Evolutionary conservation across 2,329 filamentous ascomycete species (phyloP), one percentile per base, ranked within the genome.

Genomic region (Colletotrichum sp.): DNA sequence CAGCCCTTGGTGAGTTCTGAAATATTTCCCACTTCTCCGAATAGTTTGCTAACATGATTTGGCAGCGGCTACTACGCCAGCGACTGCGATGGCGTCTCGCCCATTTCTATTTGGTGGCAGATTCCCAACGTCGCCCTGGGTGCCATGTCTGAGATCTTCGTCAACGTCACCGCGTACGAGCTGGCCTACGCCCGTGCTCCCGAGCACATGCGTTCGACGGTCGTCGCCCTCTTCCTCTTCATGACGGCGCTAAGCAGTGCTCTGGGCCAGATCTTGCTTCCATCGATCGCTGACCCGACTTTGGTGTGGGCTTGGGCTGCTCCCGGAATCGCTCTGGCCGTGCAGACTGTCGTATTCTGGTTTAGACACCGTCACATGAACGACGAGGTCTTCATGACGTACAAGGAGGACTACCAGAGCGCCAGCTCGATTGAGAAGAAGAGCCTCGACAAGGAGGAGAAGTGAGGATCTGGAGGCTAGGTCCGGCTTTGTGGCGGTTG

Each of bases 121-220:
- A 83, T 89, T 2, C 87, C 88, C 13, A 76, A 76, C 26, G 89
- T 90, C 79, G 82, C 87, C 7, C 84, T 92, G 4, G 88, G 89
- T 52, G 90, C 88, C 28, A 84, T 90, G 30, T 88, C 88, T 2
- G 90, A 92, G 81, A 89, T 92, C 78, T 89, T 92, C 78, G 88
- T 89, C 39, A 92, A 90, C 64, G 91, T 94, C 69, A 93, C 92
- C 2, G 88, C 90, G 64, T 88, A 93, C 64, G 93, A 94, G 81
- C 92, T 94, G 77, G 93, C 92, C 9, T 94, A 92, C 83, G 92
- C 91, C 80, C 93, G 93, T 80, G 92, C 93, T 0, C 93, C 93
- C 3, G 88, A 89, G 71, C 89, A 90, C 80, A 93, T 94, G 92
- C 89, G 90, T 80, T 89, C 89, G 5, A 88, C 90, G 16, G 89